Evolutionary conservation across 805 yeast species (phyloP).

Genomic region (Metschnikowia peoriensis): DNA sequence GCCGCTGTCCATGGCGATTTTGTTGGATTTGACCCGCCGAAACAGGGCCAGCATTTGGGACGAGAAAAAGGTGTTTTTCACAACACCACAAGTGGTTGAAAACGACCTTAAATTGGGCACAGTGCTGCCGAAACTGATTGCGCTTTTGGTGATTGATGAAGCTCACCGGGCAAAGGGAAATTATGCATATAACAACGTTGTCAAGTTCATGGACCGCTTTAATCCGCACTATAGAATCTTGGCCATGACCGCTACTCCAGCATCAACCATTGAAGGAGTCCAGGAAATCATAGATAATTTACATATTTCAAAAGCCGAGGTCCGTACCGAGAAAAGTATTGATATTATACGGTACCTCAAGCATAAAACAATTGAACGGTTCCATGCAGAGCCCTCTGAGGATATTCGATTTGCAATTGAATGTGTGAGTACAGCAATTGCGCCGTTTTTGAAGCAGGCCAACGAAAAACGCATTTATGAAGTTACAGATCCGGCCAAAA

Average conservation of each 20-base stretch:
- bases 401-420: slow-evolving; percentile 59
- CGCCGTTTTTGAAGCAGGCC: slow-evolving; percentile 63
- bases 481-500: slow-evolving; percentile 60
- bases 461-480: slow-evolving; percentile 62
- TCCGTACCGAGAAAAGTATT: slow-evolving; percentile 78
- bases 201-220: slow-evolving; percentile 55
- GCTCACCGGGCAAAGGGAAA: slow-evolving; percentile 93
- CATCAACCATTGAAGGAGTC: slow-evolving; percentile 81
- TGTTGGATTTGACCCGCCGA: slow-evolving; percentile 55
- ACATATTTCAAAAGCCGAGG: slow-evolving; percentile 71
- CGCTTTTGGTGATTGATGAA: slow-evolving; percentile 84
- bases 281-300: slow-evolving; percentile 79
- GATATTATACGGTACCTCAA: slow-evolving; percentile 84
- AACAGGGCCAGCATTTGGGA: slow-evolving; percentile 80
- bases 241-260: slow-evolving; percentile 96
- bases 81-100: slow-evolving; percentile 96
- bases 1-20: slow-evolving; percentile 69
- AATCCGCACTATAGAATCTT: slow-evolving; percentile 68
- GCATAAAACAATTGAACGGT: slow-evolving; percentile 55
- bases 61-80: slow-evolving; percentile 74
- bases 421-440: slow-evolving; percentile 59
- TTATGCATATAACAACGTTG: slow-evolving; percentile 86
- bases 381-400: slow-evolving; percentile 50
- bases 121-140: slow-evolving; percentile 71
- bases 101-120: slow-evolving; percentile 78